Base-by-base conservation (phyloP, 371 early-diverging fungal genomes). In the Mortierella sp. region DNA sequence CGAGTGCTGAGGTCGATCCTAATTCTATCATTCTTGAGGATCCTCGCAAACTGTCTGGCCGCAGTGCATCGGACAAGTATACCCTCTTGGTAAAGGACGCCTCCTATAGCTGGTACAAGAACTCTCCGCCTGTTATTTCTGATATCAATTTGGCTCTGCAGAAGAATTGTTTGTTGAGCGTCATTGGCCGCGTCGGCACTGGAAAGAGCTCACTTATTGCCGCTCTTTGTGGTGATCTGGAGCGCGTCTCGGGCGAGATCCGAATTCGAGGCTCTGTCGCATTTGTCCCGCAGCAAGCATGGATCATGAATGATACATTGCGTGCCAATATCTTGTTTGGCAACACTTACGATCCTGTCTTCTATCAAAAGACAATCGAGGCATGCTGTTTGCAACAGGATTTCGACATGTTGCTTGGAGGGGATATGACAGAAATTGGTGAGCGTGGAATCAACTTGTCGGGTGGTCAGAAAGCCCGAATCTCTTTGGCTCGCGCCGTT, bases 251-350 rank as follows among this genome's bases (percentile, higher is more conserved):
- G 2, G 97, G 97, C 30, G 84, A 89, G 8, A 93, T 95, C 12
- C 83, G 73, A 2, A 70, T 97, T 1, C 84, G 90, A 35, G 98
- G 97, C n/a, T 88, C 89, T 20, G 89, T 96, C 9, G 97, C 97
- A 3, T 97, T 96, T 84, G 97, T 94, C 0, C 91, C 96, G 14
- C 97, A 98, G 83, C 91, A 86, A 59, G 92, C 99, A 18, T 98
- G 97, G 97, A 94, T 99, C 45, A 94, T 95, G 93, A 97, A 97
- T 76, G 93, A 93, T 39, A 94, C 97, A 0, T 67, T 99, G 14
- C 89, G 95, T 24, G 96, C 96, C 57, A 98, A 98, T 79, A 95
- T 99, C 78, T 75, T 95, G 20, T 98, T 99, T 90, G 98, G 98
- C 18, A 87, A 88, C 77, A 85, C 88, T 1, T 95, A 87, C 77